Conservation (phyloP, 1,139 yeast genomes). For the Saccharomyces hybrid region DNA sequence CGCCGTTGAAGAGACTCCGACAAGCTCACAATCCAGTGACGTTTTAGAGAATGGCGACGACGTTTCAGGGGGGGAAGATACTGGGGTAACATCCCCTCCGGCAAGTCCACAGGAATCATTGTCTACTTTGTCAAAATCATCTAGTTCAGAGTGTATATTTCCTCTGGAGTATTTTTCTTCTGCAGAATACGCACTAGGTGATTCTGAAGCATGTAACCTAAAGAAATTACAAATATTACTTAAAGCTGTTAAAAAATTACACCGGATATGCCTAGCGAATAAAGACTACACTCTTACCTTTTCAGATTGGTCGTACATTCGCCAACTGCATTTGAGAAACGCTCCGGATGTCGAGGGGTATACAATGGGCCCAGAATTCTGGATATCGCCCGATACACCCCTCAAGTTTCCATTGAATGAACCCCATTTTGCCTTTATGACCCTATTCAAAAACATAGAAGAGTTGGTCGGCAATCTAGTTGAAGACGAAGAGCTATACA, state of each 20-base stretch:
- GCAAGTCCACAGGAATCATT: not conserved
- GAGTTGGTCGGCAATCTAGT: constrained; percentile 11
- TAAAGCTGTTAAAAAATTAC: constrained; percentile 26
- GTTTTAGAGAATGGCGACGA: constrained; percentile 8
- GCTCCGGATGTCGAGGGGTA: constrained; percentile 24
- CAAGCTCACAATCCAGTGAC: not conserved
- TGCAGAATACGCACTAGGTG: constrained; percentile 5
- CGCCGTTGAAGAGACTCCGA: not conserved
- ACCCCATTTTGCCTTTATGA: constrained; percentile 49
- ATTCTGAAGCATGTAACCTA: constrained; percentile 10
- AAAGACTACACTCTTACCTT: constrained; percentile 33
- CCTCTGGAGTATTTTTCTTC: not conserved
- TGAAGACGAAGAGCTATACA: constrained; percentile 5
- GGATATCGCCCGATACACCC: constrained; percentile 61
- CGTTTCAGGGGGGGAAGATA: not conserved
- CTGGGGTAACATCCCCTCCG: constrained; percentile 5
- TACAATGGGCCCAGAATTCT: constrained; percentile 31
- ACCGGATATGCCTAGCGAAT: constrained; percentile 30
- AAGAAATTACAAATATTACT: constrained; percentile 21
- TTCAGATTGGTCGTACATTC: constrained; percentile 42
- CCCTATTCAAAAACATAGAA: constrained; percentile 26
- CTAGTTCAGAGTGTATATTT: not conserved
- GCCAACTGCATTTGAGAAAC: constrained; percentile 28
- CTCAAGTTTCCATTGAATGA: constrained; percentile 59
- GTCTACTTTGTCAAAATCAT: not conserved